phyloP scores from a whole-genome alignment of 2,329 filamentous ascomycete species.

The Sclerotinia trifoliorum region DNA sequence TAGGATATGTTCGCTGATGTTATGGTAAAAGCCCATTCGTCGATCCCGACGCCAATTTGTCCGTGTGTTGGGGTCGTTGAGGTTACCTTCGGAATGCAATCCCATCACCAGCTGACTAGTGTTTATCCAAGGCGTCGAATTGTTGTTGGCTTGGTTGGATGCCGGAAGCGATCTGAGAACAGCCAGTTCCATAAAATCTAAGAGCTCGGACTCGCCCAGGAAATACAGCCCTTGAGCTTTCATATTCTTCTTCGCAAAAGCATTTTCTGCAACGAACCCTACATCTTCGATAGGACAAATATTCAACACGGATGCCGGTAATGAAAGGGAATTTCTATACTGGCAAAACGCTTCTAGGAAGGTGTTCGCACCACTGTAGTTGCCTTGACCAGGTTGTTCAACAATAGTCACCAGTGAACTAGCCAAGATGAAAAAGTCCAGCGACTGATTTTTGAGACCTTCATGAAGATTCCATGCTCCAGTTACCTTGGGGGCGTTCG shows the following conservation, averaged over 20 bases:
- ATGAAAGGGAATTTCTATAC: not conserved
- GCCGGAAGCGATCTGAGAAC: not conserved
- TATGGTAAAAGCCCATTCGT: not conserved
- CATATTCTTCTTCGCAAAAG: not conserved
- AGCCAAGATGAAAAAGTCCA: slow-evolving; percentile 43
- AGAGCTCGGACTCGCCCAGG: not conserved
- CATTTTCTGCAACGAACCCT: not conserved
- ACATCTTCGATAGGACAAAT: not conserved
- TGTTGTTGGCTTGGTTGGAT: not conserved
- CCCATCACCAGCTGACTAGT: not conserved
- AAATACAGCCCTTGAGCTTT: not conserved
- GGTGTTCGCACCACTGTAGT: slow-evolving; percentile 24
- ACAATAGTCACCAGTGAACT: slow-evolving; percentile 39
- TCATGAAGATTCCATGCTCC: slow-evolving; percentile 55
- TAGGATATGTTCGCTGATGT: not conserved
- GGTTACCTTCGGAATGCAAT: not conserved
- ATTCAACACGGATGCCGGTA: not conserved
- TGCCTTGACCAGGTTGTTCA: slow-evolving; percentile 29
- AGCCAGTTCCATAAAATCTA: not conserved
- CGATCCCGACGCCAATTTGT: not conserved
- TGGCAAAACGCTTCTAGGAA: slow-evolving; percentile 14
- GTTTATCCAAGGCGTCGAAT: not conserved
- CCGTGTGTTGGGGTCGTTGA: not conserved
- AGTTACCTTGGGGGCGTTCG: slow-evolving; percentile 51
- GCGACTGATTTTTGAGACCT: slow-evolving; percentile 22